phyloP scores from a whole-genome alignment of 805 yeast genomes.

The Metschnikowia proteae region DNA sequence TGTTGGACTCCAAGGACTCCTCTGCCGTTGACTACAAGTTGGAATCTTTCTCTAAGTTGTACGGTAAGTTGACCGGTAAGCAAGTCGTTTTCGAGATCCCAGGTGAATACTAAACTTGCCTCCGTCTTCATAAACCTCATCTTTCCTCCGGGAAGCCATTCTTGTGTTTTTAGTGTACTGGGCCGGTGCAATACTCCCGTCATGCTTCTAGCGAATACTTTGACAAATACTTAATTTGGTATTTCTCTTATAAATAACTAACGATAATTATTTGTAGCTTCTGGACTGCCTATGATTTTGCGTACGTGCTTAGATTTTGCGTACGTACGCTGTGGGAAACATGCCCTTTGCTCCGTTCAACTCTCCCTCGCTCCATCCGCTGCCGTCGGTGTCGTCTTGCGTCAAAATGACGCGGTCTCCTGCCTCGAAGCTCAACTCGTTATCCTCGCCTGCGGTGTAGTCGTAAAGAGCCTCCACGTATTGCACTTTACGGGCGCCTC shows the following conservation, averaged over 20 bases:
- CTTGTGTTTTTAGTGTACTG: constrained; percentile 21
- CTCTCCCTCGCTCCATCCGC: constrained; percentile 96
- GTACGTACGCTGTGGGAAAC: constrained; percentile 76
- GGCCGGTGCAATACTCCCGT: constrained; percentile 15
- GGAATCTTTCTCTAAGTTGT: constrained; percentile 98
- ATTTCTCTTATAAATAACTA: constrained; percentile 22
- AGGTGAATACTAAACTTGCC: constrained; percentile 38
- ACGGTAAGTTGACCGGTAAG: constrained; percentile 98
- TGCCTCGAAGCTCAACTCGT: constrained; percentile 65
- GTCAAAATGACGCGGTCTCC: constrained; percentile 74
- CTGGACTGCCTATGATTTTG: constrained; percentile 20
- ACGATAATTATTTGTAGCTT: constrained; percentile 11
- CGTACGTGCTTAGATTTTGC: constrained; percentile 43
- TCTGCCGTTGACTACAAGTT: constrained; percentile 96
- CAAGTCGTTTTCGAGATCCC: constrained; percentile 96
- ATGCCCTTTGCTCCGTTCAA: constrained; percentile 60
- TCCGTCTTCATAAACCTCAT: constrained; percentile 10
- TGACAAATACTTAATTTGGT: constrained; percentile 22
- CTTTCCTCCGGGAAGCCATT: constrained; percentile 12
- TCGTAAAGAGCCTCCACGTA: constrained; percentile 71
- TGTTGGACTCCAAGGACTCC: constrained; percentile 96
- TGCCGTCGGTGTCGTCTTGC: constrained; percentile 55
- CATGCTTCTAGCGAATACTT: constrained; percentile 19
- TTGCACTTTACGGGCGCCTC: constrained; percentile 62
- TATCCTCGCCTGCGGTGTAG: constrained; percentile 72